A percentile compares a stretch with the other conserved stretches of the same genome.
phyloP scores from a whole-genome alignment of 1,284 basidiomycete genomes.

The Somion occarium region DNA sequence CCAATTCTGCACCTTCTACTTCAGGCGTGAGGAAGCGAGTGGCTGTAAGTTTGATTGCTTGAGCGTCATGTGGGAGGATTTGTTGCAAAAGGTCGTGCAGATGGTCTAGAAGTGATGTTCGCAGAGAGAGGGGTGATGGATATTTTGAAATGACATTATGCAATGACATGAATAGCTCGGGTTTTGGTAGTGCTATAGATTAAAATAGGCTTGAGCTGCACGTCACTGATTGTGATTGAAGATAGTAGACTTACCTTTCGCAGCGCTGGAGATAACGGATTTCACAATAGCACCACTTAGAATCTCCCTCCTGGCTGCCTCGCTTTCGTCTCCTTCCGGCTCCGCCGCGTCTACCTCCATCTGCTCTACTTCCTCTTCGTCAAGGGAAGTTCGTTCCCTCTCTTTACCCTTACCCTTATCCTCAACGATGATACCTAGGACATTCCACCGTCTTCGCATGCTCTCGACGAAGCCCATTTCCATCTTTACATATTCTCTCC shows the following conservation, averaged over 20 bases:
- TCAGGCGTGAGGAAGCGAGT: constrained; percentile 38
- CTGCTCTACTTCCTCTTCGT: constrained; percentile 38
- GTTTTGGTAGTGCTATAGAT: constrained; percentile 47
- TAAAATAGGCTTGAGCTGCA: no score
- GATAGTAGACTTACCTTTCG: constrained; percentile 60
- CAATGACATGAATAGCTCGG: constrained; percentile 55
- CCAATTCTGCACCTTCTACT: constrained; percentile 40
- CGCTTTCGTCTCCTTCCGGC: constrained; percentile 34
- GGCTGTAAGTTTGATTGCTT: constrained; percentile 49
- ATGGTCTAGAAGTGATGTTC: constrained; percentile 46
- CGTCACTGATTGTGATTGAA: no score
- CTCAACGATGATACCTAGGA: constrained; percentile 56
- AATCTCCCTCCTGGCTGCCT: constrained; percentile 53
- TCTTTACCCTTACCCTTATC: constrained; percentile 18
- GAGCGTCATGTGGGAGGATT: constrained; percentile 42
- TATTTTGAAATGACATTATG: constrained; percentile 49
- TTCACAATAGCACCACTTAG: constrained; percentile 70
- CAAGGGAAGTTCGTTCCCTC: constrained; percentile 21
- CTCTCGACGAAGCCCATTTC: constrained; percentile 88
- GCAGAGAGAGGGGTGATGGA: constrained; percentile 46
- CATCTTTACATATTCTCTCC: constrained; percentile 88
- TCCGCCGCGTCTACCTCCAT: constrained; percentile 42
- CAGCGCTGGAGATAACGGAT: constrained; percentile 60
- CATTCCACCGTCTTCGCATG: constrained; percentile 76
- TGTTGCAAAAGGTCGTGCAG: constrained; percentile 45